Conservation (phyloP, 1,284 basidiomycete genomes). For the Vanrija sp. region DNA sequence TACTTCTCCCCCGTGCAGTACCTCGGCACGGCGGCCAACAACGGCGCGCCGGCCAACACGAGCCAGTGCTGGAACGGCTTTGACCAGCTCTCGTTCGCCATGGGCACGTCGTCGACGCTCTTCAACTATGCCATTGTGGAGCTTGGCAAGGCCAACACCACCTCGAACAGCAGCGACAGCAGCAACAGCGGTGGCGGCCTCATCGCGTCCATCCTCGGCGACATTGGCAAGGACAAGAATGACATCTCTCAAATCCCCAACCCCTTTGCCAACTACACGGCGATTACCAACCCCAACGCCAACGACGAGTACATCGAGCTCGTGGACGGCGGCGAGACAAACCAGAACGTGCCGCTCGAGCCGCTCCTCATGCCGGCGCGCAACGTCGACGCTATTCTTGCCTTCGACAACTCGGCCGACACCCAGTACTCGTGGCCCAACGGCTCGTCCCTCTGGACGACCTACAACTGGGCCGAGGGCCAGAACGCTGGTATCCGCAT, state of each 20-base stretch:
- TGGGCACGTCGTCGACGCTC: constrained; percentile 50
- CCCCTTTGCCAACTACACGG: constrained; percentile 34
- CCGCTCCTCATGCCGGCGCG: constrained; percentile 53
- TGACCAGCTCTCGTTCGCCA: constrained; percentile 48
- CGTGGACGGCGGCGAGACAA: constrained; percentile 53
- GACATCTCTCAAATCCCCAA: constrained; percentile 52
- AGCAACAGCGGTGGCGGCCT: constrained; percentile 32
- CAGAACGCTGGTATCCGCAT: constrained; percentile 39
- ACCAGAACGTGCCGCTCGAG: constrained; percentile 54
- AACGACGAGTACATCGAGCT: constrained; percentile 45
- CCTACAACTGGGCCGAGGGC: constrained; percentile 31
- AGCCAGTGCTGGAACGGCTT: constrained; percentile 43
- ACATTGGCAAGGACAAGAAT: constrained; percentile 43
- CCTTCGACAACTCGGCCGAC: constrained; percentile 55
- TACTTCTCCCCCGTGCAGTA: constrained; percentile 46
- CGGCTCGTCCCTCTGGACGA: constrained; percentile 49
- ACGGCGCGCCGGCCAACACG: constrained; percentile 39
- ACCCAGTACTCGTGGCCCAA: constrained; percentile 54
- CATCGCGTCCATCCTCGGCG: constrained; percentile 27
- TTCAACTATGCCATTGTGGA: constrained; percentile 35
- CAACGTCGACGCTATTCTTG: constrained; percentile 54
- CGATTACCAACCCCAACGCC: constrained; percentile 39
- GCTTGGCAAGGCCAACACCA: constrained; percentile 29
- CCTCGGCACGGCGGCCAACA: constrained; percentile 42
- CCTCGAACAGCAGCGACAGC: constrained; percentile 21